Evolutionary conservation across 2,329 filamentous ascomycete genomes (phyloP).

Genomic region (Ophiosphaerella narmari): DNA sequence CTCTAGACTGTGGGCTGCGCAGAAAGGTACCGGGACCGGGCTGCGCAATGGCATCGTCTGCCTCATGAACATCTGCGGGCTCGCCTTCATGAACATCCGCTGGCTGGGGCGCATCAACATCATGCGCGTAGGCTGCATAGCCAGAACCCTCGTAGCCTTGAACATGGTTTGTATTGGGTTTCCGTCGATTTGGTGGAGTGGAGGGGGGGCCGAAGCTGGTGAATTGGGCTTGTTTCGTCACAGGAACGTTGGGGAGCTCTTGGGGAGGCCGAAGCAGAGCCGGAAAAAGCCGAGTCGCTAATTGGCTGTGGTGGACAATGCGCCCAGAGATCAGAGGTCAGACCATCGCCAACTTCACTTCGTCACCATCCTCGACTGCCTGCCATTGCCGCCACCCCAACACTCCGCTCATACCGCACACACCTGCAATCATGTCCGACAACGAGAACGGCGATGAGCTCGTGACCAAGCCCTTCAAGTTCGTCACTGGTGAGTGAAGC

Average conservation of each 20-base stretch:
- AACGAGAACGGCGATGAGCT: constrained; percentile 63
- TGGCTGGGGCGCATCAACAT: constrained; percentile 45
- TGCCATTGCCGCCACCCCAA: constrained; percentile 37
- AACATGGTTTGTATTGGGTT: constrained; percentile 40
- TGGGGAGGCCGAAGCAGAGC: constrained; percentile 10
- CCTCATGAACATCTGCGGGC: constrained; percentile 42
- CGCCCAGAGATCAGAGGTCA: constrained; percentile 27
- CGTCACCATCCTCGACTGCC: constrained; percentile 34
- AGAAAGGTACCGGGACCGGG: constrained; percentile 71
- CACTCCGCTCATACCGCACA: constrained; percentile 18
- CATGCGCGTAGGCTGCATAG: constrained; percentile 49
- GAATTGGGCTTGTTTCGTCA: constrained; percentile 38
- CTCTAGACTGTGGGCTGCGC: constrained; percentile 3
- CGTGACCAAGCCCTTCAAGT: constrained; percentile 99
- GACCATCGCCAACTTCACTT: constrained; percentile 38
- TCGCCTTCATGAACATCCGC: constrained; percentile 46
- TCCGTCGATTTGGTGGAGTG: constrained; percentile 25
- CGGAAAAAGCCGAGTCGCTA: constrained; percentile 40
- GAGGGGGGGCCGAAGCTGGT: constrained; percentile 24
- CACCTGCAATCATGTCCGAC: constrained; percentile 80
- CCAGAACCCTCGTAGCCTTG: constrained; percentile 46
- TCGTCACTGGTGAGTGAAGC: constrained; percentile 85
- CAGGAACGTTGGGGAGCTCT: constrained; percentile 28
- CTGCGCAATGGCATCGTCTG: constrained; percentile 57
- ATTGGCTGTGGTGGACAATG: constrained; percentile 40